phyloP scores from a whole-genome alignment of 1,139 yeast genomes.

The Geotrichum candidum region DNA sequence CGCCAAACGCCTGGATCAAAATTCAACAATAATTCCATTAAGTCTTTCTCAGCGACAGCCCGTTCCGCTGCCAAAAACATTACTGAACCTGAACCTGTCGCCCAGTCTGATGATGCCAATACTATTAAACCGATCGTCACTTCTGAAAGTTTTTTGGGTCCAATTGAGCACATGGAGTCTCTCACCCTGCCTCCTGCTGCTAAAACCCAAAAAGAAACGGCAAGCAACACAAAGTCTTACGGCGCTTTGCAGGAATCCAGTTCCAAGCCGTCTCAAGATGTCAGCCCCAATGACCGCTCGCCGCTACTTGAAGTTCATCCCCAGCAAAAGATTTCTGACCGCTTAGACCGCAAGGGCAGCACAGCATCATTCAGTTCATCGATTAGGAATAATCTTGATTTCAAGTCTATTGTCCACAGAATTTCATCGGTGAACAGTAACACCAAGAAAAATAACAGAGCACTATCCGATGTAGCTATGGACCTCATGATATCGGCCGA shows the following conservation, averaged over 20 bases:
- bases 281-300: conserved; percentile 29
- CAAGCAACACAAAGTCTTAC: conserved; percentile 4
- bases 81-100: conserved; percentile 8
- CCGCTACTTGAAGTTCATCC: conserved; percentile 25
- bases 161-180: conserved; percentile 11
- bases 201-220: conserved; percentile 5
- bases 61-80: conserved; percentile 16
- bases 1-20: conserved; percentile 17
- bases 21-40: background rate
- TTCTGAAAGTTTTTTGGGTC: conserved; percentile 11
- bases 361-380: conserved; percentile 6
- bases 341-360: conserved; percentile 5
- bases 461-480: conserved; percentile 8
- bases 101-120: conserved; percentile 8
- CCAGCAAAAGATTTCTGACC: background rate
- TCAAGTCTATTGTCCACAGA: conserved; percentile 7
- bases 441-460: conserved; percentile 1
- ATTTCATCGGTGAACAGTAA: conserved; percentile 2
- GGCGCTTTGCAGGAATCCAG: conserved; percentile 3
- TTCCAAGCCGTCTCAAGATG: conserved; percentile 13
- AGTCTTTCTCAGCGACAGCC: conserved; percentile 10
- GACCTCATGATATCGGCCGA: conserved; percentile 29
- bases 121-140: conserved; percentile 8
- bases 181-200: conserved; percentile 31
- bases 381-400: background rate